Conservation (phyloP, 768 basidiomycete species). For the Mycena venus region DNA sequence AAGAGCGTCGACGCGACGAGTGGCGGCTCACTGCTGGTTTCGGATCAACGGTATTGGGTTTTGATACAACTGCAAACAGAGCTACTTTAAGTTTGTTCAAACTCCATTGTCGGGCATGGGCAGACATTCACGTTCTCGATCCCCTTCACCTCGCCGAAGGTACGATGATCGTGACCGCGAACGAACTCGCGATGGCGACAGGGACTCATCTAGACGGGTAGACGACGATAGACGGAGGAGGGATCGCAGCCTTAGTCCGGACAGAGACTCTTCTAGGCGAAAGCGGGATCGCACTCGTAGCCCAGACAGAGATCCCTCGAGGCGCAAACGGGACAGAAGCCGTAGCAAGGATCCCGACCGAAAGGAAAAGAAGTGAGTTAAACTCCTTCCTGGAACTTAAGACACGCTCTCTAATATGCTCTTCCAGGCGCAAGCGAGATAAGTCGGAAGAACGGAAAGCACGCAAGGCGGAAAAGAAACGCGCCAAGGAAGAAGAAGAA, state of each 20-base stretch:
- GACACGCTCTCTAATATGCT: conserved; percentile 19
- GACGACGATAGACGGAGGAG: conserved; percentile 50
- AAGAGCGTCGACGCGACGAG: background rate
- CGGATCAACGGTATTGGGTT: background rate
- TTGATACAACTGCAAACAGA: too few species aligned
- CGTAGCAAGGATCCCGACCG: conserved; percentile 54
- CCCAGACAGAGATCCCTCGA: conserved; percentile 38
- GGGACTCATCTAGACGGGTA: conserved; percentile 49
- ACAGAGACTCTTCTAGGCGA: conserved; percentile 38
- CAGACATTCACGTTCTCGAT: conserved; percentile 47
- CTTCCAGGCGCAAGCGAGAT: conserved; percentile 80
- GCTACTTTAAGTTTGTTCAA: background rate
- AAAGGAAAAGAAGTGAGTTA: conserved; percentile 62
- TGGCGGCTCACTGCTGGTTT: background rate
- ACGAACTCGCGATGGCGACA: conserved; percentile 47
- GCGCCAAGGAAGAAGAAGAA: conserved; percentile 88
- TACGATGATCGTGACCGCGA: conserved; percentile 54
- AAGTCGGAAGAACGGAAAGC: conserved; percentile 89
- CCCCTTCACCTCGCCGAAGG: conserved; percentile 60
- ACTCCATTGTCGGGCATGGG: conserved; percentile 7
- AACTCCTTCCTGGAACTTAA: background rate
- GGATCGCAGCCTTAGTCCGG: conserved; percentile 35
- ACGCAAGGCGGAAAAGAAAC: conserved; percentile 90
- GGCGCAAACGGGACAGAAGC: conserved; percentile 50
- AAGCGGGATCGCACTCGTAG: conserved; percentile 42